phyloP scores from a whole-genome alignment of 495 filamentous ascomycete species.

The Penicillium ochrochloron region DNA sequence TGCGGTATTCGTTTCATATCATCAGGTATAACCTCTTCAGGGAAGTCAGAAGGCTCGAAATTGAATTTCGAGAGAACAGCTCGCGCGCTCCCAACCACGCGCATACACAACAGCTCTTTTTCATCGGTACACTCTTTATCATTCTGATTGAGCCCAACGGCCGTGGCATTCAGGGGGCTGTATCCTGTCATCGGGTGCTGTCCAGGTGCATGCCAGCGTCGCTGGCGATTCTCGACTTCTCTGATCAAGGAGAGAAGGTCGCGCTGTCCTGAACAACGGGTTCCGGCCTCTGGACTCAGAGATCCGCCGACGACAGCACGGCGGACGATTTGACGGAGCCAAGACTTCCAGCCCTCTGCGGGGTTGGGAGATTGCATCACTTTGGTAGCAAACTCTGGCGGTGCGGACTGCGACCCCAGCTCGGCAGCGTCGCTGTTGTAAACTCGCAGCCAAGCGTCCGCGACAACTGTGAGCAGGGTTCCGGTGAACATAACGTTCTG shows the following conservation, averaged over 20 bases:
- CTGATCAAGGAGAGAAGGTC: conserved; percentile 43
- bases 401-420: conserved; percentile 42
- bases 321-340: conserved; percentile 47
- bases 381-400: conserved; percentile 36
- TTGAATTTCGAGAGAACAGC: conserved; percentile 46
- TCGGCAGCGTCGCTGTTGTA: conserved; percentile 40
- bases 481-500: conserved; percentile 72
- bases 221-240: conserved; percentile 49
- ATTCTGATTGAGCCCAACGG: not conserved
- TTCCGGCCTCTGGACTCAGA: conserved; percentile 27
- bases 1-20: conserved; percentile 9
- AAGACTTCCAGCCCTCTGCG: conserved; percentile 40
- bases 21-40: conserved; percentile 33
- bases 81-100: conserved; percentile 44
- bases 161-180: conserved; percentile 9
- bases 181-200: conserved; percentile 27
- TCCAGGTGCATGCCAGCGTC: conserved; percentile 44
- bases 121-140: conserved; percentile 27
- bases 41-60: conserved; percentile 49
- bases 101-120: conserved; percentile 43
- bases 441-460: conserved; percentile 58
- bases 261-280: conserved; percentile 32
- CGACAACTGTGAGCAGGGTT: conserved; percentile 64
- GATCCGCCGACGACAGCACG: conserved; percentile 42
- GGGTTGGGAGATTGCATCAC: conserved; percentile 34